Conservation (phyloP, 345 rosid genomes). For the Nephelium lappaceum region DNA sequence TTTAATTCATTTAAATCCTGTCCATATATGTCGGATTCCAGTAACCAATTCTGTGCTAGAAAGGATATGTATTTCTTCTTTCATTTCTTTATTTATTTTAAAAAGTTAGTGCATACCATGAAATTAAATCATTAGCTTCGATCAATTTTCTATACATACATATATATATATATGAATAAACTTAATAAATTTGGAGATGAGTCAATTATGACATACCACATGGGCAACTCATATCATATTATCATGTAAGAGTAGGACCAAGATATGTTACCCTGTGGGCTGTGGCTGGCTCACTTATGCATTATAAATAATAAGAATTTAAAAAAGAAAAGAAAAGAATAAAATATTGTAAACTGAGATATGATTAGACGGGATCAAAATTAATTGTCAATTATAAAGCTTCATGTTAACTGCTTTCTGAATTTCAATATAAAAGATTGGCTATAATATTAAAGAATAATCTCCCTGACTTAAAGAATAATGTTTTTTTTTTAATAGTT, state of each 20-base stretch:
- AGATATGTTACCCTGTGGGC: neutral
- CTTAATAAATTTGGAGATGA: neutral
- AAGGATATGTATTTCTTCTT: too few relatives aligned
- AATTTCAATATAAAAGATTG: too few relatives aligned
- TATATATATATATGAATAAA: neutral
- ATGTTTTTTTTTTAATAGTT: too few relatives aligned
- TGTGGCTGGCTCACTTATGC: neutral
- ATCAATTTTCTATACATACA: neutral
- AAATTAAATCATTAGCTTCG: neutral
- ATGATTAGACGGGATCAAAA: neutral
- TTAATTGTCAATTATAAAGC: neutral
- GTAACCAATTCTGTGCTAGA: neutral
- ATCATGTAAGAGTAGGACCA: neutral
- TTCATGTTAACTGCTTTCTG: neutral
- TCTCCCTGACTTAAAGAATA: too few relatives aligned
- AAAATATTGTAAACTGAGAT: neutral
- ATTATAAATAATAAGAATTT: neutral
- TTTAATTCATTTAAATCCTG: neutral
- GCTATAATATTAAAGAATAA: too few relatives aligned
- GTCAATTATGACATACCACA: neutral
- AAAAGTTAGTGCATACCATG: neutral
- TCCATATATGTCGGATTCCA: neutral
- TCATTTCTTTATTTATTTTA: too few relatives aligned
- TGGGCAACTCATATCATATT: neutral
- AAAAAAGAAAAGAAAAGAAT: neutral